Conservation (phyloP, 2,329 filamentous ascomycete genomes). For the Xylaria sp. region DNA sequence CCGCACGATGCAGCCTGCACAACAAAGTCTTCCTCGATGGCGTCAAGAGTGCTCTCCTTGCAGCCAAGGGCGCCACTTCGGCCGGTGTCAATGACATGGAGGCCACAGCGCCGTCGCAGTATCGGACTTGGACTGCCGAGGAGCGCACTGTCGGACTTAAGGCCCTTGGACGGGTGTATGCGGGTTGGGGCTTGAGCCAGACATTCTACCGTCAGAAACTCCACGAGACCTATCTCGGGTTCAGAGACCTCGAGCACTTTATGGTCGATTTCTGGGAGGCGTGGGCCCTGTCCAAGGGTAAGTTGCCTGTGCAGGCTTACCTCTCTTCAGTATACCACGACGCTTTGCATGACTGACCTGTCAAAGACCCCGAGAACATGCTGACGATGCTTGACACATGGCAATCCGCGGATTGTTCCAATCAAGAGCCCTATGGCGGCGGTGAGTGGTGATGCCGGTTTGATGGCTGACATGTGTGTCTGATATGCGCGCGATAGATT, state of each 20-base stretch:
- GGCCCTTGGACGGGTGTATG: slow-evolving; percentile 69
- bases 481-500: slow-evolving; percentile 35
- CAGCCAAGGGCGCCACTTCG: slow-evolving; percentile 49
- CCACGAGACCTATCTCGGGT: slow-evolving; percentile 61
- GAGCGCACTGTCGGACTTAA: slow-evolving; percentile 52
- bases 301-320: background rate
- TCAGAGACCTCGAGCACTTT: slow-evolving; percentile 65
- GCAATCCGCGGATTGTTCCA: slow-evolving; percentile 67
- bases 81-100: slow-evolving; percentile 46
- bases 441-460: slow-evolving; percentile 4
- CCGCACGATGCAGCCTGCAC: slow-evolving; percentile 58
- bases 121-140: slow-evolving; percentile 46
- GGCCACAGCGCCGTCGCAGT: slow-evolving; percentile 33
- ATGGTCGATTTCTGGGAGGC: slow-evolving; percentile 70
- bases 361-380: slow-evolving; percentile 64
- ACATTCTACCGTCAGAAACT: slow-evolving; percentile 69
- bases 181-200: slow-evolving; percentile 76
- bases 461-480: background rate
- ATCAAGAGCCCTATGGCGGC: slow-evolving; percentile 62
- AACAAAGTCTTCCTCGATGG: slow-evolving; percentile 62
- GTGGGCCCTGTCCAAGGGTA: slow-evolving; percentile 64
- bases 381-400: slow-evolving; percentile 72
- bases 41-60: slow-evolving; percentile 52
- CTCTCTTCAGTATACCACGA: background rate
- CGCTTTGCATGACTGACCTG: background rate